Evolutionary conservation across 345 rosid genomes (phyloP).

Genomic region (Xanthoceras sorbifolium): DNA sequence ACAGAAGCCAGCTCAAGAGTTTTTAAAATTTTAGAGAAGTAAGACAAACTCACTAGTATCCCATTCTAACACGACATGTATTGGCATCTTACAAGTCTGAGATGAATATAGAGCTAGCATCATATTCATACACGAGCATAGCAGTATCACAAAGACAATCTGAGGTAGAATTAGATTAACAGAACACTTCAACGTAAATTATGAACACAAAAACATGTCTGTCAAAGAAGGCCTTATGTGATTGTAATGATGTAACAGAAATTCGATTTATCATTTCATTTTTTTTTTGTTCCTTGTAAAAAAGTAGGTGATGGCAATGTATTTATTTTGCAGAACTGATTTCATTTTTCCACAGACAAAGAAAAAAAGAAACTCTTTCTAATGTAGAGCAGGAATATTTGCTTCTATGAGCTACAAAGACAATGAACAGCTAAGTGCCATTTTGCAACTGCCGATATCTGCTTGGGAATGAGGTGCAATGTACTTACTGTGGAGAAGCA

Average conservation of each 20-base stretch:
- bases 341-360: background rate
- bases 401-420: background rate
- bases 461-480: background rate
- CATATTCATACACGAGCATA: background rate
- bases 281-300: background rate
- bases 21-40: background rate
- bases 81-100: background rate
- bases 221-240: background rate
- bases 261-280: background rate
- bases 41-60: background rate
- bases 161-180: background rate
- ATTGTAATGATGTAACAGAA: background rate
- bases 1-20: background rate
- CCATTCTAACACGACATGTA: background rate
- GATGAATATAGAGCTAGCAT: background rate
- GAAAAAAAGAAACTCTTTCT: background rate
- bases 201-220: background rate
- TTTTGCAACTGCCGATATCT: background rate
- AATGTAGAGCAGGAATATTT: background rate
- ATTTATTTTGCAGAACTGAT: background rate
- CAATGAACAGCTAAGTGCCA: background rate
- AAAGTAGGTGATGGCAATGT: background rate
- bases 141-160: background rate
- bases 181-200: background rate
- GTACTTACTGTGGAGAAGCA: slow-evolving; percentile 36